A percentile compares a stretch with the other conserved stretches of the same genome.
These are phyloP conservation scores for Flueggea neowawraea DNA, from an alignment of 441 rosid species.

Conservation along the genomic window DNA sequence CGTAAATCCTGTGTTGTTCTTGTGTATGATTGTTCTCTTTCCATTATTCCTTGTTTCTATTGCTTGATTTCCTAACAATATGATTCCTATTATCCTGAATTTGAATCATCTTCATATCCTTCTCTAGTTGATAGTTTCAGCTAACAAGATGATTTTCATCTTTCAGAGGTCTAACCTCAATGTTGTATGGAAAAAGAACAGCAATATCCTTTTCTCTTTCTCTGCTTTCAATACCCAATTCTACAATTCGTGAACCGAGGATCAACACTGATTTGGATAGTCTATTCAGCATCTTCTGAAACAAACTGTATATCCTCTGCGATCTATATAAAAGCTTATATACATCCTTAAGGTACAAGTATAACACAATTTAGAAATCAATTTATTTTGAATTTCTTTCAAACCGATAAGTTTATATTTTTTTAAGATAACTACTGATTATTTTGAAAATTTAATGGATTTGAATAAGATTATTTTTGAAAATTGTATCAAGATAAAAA, in stretches of 20 bases:
- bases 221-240: conserved; percentile 33
- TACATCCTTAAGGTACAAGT: conserved; percentile 59
- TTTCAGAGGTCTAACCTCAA: conserved; percentile 65
- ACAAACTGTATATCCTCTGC: conserved; percentile 60
- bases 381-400: too few species aligned
- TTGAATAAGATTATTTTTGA: too few species aligned
- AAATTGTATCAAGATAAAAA: too few species aligned
- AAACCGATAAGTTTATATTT: too few species aligned
- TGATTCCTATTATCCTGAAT: conserved; percentile 76
- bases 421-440: too few species aligned
- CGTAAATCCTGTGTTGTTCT: too few species aligned
- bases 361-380: conserved; percentile 32
- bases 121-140: conserved; percentile 78
- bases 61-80: too few species aligned
- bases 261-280: conserved; percentile 64
- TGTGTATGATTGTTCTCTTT: too few species aligned
- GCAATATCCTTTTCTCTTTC: conserved; percentile 61
- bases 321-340: conserved; percentile 66
- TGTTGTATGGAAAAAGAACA: conserved; percentile 62
- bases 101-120: conserved; percentile 76
- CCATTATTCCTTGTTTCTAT: too few species aligned
- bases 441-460: too few species aligned
- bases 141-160: conserved; percentile 67
- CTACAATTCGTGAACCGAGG: conserved; percentile 63
- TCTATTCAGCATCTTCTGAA: conserved; percentile 70